Evolutionary conservation across 495 filamentous ascomycete genomes (phyloP).

Genomic region (Daldinia bambusicola): DNA sequence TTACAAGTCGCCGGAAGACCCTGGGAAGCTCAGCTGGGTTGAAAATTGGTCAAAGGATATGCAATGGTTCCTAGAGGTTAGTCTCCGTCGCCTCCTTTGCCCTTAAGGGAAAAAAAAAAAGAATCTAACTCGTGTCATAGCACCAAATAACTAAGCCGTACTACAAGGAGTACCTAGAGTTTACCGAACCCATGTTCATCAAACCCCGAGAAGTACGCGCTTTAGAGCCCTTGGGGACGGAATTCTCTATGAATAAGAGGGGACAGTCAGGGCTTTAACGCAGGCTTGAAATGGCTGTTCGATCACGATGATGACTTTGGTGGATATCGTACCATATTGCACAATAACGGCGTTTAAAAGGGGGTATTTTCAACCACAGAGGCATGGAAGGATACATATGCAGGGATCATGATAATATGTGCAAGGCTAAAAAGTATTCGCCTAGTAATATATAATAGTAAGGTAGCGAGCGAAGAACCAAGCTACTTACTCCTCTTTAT

Average conservation of each 20-base stretch:
- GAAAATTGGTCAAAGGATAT: constrained; percentile 58
- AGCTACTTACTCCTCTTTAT: constrained; percentile 27
- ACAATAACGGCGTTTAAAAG: constrained; percentile 10
- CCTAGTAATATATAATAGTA: constrained; percentile 42
- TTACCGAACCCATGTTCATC: constrained; percentile 61
- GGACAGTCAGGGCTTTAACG: not conserved
- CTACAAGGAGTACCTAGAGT: constrained; percentile 60
- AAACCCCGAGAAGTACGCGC: constrained; percentile 57
- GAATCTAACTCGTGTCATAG: constrained; percentile 44
- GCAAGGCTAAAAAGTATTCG: constrained; percentile 22
- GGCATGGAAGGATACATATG: constrained; percentile 19
- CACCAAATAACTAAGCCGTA: constrained; percentile 61
- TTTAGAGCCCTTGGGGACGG: constrained; percentile 51
- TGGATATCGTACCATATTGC: constrained; percentile 16
- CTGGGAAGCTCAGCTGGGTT: constrained; percentile 57
- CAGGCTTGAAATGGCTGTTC: constrained; percentile 5
- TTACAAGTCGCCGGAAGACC: constrained; percentile 54
- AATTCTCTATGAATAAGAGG: constrained; percentile 50
- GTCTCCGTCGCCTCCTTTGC: too few species aligned
- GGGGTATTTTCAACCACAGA: constrained; percentile 12
- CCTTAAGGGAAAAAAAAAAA: too few species aligned
- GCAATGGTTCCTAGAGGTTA: constrained; percentile 57
- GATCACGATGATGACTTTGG: constrained; percentile 2
- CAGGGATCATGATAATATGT: constrained; percentile 21
- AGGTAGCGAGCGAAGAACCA: constrained; percentile 40